A percentile compares a stretch with the other conserved stretches of the same genome.
Conservation (phyloP, 169 alveolate genomes). For the Babesia gibsoni region DNA sequence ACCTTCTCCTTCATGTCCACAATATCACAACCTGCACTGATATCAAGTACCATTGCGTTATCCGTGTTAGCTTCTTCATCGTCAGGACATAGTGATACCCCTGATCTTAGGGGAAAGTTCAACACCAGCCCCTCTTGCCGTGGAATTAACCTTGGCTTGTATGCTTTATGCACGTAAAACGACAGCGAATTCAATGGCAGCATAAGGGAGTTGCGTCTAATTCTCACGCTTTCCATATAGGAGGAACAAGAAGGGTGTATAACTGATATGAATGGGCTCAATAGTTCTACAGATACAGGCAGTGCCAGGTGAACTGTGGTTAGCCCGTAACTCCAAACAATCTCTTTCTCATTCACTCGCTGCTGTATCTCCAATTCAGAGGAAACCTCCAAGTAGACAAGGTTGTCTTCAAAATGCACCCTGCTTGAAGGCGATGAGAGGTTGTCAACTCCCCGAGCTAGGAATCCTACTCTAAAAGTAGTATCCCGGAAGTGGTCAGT, state of each 20-base stretch:
- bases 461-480: conserved; percentile 14
- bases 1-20: neutral
- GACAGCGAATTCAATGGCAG: neutral
- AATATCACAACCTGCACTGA: too few relatives aligned
- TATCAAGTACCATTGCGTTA: neutral
- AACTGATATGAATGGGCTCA: conserved; percentile 4
- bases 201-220: neutral
- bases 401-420: conserved; percentile 18
- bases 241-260: neutral
- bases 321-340: conserved; percentile 15
- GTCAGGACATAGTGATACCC: conserved; percentile 2
- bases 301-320: conserved; percentile 5
- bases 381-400: conserved; percentile 6
- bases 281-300: conserved; percentile 4
- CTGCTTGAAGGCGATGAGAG: conserved; percentile 12
- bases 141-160: neutral
- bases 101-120: conserved; percentile 1
- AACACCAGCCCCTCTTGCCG: neutral
- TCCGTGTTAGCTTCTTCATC: neutral
- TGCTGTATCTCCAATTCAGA: conserved; percentile 1
- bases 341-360: neutral
- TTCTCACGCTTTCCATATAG: neutral
- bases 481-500: neutral
- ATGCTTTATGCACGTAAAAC: neutral
- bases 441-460: conserved; percentile 2